A percentile compares a stretch with the other conserved stretches of the same genome.
Evolutionary conservation across 2,329 filamentous ascomycete genomes (phyloP).

Genomic region (Penicillium sp.): DNA sequence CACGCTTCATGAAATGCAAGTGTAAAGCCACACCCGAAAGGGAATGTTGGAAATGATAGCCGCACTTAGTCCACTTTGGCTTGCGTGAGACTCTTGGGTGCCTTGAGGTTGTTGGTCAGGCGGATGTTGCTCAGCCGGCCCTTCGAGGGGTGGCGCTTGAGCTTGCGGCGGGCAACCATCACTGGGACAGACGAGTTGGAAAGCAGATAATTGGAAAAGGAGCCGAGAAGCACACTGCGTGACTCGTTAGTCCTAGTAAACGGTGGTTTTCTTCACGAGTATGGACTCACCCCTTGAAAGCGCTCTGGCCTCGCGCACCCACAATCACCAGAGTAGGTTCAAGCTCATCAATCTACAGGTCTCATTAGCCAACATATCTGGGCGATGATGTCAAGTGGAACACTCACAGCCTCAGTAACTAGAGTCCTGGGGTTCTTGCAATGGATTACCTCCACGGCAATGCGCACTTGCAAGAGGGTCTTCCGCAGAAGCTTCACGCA

Average conservation of each 20-base stretch:
- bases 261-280: not conserved
- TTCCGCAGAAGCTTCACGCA: slow-evolving; percentile 84
- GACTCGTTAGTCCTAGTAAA: slow-evolving; percentile 9
- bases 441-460: slow-evolving; percentile 94
- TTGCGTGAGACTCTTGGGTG: slow-evolving; percentile 65
- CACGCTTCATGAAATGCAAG: not conserved
- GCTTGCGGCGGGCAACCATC: slow-evolving; percentile 91
- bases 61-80: slow-evolving; percentile 68
- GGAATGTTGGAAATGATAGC: no score
- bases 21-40: slow-evolving; percentile 3
- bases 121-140: slow-evolving; percentile 58
- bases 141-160: slow-evolving; percentile 81
- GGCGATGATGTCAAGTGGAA: not conserved
- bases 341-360: slow-evolving; percentile 73
- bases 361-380: slow-evolving; percentile 1
- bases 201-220: slow-evolving; percentile 95
- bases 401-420: slow-evolving; percentile 79
- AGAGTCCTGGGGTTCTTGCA: slow-evolving; percentile 97
- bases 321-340: slow-evolving; percentile 90
- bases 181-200: slow-evolving; percentile 95
- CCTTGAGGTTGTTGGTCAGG: slow-evolving; percentile 77
- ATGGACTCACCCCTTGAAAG: slow-evolving; percentile 76
- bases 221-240: slow-evolving; percentile 80
- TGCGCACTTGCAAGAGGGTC: slow-evolving; percentile 85
- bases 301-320: slow-evolving; percentile 84